phyloP scores from a whole-genome alignment of 139 green algal species.

The Ettlia oleoabundans region DNA sequence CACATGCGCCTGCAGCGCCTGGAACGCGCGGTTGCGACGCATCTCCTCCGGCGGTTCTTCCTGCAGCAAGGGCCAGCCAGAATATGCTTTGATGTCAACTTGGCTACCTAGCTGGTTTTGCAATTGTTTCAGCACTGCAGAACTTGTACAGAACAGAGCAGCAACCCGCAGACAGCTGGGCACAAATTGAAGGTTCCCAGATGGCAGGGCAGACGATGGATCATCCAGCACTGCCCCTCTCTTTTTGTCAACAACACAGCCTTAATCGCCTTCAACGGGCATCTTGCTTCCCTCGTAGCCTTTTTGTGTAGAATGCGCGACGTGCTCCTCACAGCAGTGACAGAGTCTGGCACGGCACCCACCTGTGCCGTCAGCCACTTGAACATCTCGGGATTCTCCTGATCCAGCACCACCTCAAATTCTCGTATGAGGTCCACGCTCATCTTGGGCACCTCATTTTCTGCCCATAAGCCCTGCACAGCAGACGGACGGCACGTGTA shows the following conservation, averaged over 20 bases:
- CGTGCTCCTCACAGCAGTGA: no score
- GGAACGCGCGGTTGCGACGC: not conserved
- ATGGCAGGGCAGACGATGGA: no score
- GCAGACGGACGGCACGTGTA: no score
- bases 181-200: no score
- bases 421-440: not conserved
- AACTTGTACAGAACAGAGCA: no score
- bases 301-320: not conserved
- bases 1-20: conserved; percentile 23
- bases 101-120: not conserved
- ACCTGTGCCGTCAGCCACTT: conserved; percentile 27
- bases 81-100: not conserved
- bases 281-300: not conserved
- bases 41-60: not conserved
- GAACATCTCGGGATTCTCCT: conserved; percentile 37
- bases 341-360: not conserved
- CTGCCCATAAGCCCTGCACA: conserved; percentile 31
- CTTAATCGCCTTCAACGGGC: no score
- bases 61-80: not conserved
- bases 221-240: no score
- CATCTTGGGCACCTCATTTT: conserved; percentile 24
- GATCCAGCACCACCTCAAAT: conserved; percentile 24
- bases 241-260: no score
- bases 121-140: not conserved
- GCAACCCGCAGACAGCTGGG: no score